Base-by-base conservation (phyloP, 1,284 basidiomycete species). In the Psilocybe mexicana region DNA sequence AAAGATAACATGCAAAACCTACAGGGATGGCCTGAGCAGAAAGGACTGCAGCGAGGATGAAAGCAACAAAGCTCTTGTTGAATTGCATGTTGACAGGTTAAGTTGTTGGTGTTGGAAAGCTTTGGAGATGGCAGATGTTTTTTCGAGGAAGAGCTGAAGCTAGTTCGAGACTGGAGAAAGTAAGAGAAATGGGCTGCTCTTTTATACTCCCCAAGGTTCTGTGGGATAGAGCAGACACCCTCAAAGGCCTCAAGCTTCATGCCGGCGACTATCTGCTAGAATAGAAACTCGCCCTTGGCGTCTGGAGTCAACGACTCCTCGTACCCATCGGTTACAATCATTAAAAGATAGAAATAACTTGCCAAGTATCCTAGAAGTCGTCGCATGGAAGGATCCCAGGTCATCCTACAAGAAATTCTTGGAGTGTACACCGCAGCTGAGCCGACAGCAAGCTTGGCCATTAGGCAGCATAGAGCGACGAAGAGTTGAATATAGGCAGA, bases 1-100 rank as follows among this genome's bases (percentile, higher is more conserved):
- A 18, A 18, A 18, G 18, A 18, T 18, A 18, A 18, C 18, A 18
- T 18, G 18, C 18, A 18, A 49, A 3, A 57, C 69, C 52, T 61
- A 76, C 73, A 6, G 73, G 74, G 26, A 69, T 64, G 36, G 72
- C 74, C 45, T 62, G 45, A 24, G 56, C 56, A 7, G 51, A 48
- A 11, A 57, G 30, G 18, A 52, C 40, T 23, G 56, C 56, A 10
- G 56, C 56, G 12, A 57, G 26, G n/a, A 57, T 35, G 50, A 57
- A 48, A 45, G 45, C 56, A 14, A 57, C 36, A 40, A 57, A 57
- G 56, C 56, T 57, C 51, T 57, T 52, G 45, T 46, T 52, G 42
- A 57, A 57, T 11, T 48, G 56, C 56, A 57, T 57, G 51, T 46
- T 52, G 48, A 26, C 23, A 14, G 42, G 47, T 40, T 60, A 14